Evolutionary conservation across 192 early-diverging fungal genomes (phyloP).

Genomic region (Podila epigama): DNA sequence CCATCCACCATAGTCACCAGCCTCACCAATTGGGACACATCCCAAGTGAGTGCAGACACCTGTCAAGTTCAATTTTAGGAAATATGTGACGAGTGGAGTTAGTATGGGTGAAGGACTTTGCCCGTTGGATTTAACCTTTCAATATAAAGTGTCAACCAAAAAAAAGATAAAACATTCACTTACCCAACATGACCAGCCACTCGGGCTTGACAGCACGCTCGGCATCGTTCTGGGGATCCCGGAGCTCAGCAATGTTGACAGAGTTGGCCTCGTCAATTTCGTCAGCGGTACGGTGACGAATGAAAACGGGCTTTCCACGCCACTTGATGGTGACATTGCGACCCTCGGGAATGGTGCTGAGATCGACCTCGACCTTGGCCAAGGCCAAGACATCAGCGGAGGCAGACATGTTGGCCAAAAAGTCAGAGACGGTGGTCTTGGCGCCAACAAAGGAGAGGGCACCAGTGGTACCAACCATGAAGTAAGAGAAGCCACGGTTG

Average conservation of each 20-base stretch:
- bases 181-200: constrained; percentile 97
- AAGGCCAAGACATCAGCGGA: constrained; percentile 98
- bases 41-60: constrained; percentile 75
- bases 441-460: constrained; percentile 82
- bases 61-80: too few relatives aligned
- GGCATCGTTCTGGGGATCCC: constrained; percentile 92
- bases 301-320: constrained; percentile 98
- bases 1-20: constrained; percentile 99
- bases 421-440: constrained; percentile 89
- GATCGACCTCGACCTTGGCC: constrained; percentile 96
- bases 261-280: constrained; percentile 94
- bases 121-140: too few relatives aligned
- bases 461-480: constrained; percentile 92
- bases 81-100: too few relatives aligned
- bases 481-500: constrained; percentile 87
- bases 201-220: constrained; percentile 90
- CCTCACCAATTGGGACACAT: constrained; percentile 97
- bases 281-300: constrained; percentile 93
- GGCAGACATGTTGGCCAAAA: constrained; percentile 87
- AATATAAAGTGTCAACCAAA: background rate
- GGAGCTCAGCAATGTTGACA: constrained; percentile 80
- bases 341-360: constrained; percentile 92
- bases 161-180: constrained; percentile 54
- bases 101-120: too few relatives aligned
- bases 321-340: constrained; percentile 98